Conservation (phyloP, 805 yeast species). For the Wickerhamomyces xylosicus region DNA sequence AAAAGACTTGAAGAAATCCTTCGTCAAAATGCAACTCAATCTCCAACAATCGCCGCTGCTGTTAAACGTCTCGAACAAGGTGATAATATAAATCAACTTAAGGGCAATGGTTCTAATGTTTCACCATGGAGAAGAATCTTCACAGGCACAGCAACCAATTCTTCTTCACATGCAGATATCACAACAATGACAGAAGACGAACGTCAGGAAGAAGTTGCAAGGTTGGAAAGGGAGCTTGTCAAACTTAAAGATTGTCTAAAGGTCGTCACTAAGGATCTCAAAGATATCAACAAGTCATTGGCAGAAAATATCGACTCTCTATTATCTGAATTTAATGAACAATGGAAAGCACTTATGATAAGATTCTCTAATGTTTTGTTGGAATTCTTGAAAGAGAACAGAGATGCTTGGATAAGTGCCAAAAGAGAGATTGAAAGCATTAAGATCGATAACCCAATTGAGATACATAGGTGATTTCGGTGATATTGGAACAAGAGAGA, state of each 20-base stretch:
- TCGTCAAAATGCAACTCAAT: constrained; percentile 23
- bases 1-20: constrained; percentile 23
- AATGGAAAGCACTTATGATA: constrained; percentile 21
- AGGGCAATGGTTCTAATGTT: not conserved
- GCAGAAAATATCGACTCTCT: constrained; percentile 20
- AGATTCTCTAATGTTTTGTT: constrained; percentile 23
- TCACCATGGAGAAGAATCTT: constrained; percentile 19
- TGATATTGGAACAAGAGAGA: too few species aligned
- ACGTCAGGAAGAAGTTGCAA: constrained; percentile 26
- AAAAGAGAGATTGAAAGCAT: constrained; percentile 15
- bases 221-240: constrained; percentile 24
- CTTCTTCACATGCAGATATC: constrained; percentile 7
- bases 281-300: constrained; percentile 24
- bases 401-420: constrained; percentile 30
- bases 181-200: constrained; percentile 23
- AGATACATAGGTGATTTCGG: too few species aligned
- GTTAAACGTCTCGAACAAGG: constrained; percentile 20
- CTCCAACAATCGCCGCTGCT: constrained; percentile 25
- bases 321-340: constrained; percentile 17
- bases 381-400: constrained; percentile 27
- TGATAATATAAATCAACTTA: constrained; percentile 10
- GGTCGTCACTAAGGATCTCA: constrained; percentile 25
- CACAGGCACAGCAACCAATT: constrained; percentile 4
- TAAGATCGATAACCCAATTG: constrained; percentile 1
- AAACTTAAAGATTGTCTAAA: constrained; percentile 30